These are phyloP conservation scores for Trametopsis cervina DNA, from an alignment of 768 basidiomycete species.

Conservation along the genomic window DNA sequence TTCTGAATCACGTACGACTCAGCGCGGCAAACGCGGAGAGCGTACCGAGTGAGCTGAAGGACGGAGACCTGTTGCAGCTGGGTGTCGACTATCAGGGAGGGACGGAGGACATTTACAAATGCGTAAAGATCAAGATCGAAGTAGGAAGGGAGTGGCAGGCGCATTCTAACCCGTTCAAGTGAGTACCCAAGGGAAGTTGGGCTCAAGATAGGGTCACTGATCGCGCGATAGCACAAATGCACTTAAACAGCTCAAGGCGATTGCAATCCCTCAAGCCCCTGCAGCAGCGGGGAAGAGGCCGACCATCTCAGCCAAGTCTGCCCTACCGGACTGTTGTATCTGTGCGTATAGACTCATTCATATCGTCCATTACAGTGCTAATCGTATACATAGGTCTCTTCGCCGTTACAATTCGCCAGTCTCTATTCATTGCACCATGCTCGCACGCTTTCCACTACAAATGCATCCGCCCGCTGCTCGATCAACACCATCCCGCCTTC, in stretches of 20 bases:
- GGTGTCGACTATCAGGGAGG: conserved; percentile 98
- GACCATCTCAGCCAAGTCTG: conserved; percentile 24
- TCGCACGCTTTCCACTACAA: conserved; percentile 97
- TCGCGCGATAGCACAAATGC: conserved; percentile 51
- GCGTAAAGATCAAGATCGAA: conserved; percentile 93
- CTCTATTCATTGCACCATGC: conserved; percentile 96
- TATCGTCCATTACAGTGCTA: conserved; percentile 5
- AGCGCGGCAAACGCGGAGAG: conserved; percentile 79
- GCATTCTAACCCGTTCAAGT: conserved; percentile 89
- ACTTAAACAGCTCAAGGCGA: conserved; percentile 74
- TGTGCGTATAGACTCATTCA: too few species aligned
- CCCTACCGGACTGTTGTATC: conserved; percentile 86
- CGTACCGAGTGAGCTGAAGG: conserved; percentile 70
- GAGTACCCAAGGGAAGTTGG: conserved; percentile 19
- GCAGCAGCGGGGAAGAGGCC: conserved; percentile 18
- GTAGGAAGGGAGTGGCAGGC: conserved; percentile 88
- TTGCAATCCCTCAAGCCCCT: conserved; percentile 36
- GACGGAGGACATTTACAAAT: conserved; percentile 93
- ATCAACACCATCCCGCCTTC: conserved; percentile 88
- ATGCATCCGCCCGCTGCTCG: conserved; percentile 87
- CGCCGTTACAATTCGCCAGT: conserved; percentile 88
- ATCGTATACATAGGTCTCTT: conserved; percentile 55
- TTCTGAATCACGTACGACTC: conserved; percentile 91
- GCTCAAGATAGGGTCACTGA: not conserved
- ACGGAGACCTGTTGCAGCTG: conserved; percentile 91